Conservation (phyloP, 176 grass and related monocot genomes). For the Avena sativa region DNA sequence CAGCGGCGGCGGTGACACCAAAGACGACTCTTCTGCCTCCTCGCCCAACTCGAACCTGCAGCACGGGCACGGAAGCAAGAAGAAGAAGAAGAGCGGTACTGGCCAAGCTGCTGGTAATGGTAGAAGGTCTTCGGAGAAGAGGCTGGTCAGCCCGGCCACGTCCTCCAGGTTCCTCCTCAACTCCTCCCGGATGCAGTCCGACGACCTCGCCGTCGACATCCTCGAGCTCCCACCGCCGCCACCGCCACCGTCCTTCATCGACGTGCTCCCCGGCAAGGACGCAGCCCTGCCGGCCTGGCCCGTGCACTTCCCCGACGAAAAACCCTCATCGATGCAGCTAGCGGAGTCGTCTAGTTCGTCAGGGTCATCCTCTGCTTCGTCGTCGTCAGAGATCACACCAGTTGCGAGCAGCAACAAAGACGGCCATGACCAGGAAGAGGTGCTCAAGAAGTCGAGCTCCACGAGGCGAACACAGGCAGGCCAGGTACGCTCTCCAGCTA, state of each 20-base stretch:
- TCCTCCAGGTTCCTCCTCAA: conserved; percentile 85
- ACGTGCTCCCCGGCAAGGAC: conserved; percentile 36
- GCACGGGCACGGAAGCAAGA: neutral
- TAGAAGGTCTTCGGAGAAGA: neutral
- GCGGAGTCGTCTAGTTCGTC: neutral
- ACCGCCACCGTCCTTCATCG: conserved; percentile 31
- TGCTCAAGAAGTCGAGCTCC: neutral
- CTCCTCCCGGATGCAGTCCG: conserved; percentile 64
- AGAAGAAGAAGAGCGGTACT: conserved; percentile 9
- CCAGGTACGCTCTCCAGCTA: neutral
- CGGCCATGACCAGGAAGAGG: neutral
- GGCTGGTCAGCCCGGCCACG: conserved; percentile 50
- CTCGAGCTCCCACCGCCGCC: neutral
- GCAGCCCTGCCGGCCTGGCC: neutral
- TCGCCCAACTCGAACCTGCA: neutral
- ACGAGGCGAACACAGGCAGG: neutral
- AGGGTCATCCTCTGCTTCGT: conserved; percentile 8
- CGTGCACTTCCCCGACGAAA: neutral
- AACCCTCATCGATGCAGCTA: neutral
- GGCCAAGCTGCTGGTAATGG: no score
- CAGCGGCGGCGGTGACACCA: neutral
- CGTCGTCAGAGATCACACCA: neutral
- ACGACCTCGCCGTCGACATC: conserved; percentile 23
- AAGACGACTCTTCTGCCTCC: neutral
- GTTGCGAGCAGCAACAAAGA: no score